Evolutionary conservation across 2,329 filamentous ascomycete genomes (phyloP), one percentile per base, ranked within the genome.

Genomic region (Colletotrichum sp.): DNA sequence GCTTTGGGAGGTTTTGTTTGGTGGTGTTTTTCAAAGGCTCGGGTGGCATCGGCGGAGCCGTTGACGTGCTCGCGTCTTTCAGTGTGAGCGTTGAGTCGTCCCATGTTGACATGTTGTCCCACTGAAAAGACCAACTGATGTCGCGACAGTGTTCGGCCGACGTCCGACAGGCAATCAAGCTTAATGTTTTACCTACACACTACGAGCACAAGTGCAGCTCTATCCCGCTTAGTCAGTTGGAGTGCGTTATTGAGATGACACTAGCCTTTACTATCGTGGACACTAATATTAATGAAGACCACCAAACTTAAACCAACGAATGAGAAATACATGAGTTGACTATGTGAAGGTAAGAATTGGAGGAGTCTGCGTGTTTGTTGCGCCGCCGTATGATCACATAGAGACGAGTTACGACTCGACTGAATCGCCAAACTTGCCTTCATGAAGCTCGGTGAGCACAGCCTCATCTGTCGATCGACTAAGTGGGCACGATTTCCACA

Each of bases 361-460:
- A 52, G 44, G 4, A 13, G n/a, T 52, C 10, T 21, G 0, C 1
- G 10, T 7, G 6, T 8, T 13, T 8, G 6, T 52, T 21, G 44
- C 44, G 44, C n/a, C 0, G 10, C 3, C 9, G 6, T 49, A n/a
- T 49, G 44, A 13, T 21, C n/a, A 0, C 44, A 52, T 0, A 52
- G n/a, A 21, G n/a, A 52, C 44, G 6, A 52, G 44, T 21, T 36
- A 5, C 34, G 34, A 49, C 9, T 21, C 34, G 34, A 49, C 9
- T 21, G n/a, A 62, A 30, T 62, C 30, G 10, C 28, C 6, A 28
- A 1, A 12, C 5, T 16, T 28, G 3, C 6, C 24, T 32, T n/a
- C 16, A 28, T n/a, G 12, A n/a, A 60, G 26, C 10, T 28, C 10
- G 32, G 12, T 21, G 12, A 62, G 13, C 59, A 32, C 18, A 63